Evolutionary conservation across 2,329 filamentous ascomycete genomes (phyloP), one percentile per base, ranked within the genome.

Genomic region (Colletotrichum siamense): DNA sequence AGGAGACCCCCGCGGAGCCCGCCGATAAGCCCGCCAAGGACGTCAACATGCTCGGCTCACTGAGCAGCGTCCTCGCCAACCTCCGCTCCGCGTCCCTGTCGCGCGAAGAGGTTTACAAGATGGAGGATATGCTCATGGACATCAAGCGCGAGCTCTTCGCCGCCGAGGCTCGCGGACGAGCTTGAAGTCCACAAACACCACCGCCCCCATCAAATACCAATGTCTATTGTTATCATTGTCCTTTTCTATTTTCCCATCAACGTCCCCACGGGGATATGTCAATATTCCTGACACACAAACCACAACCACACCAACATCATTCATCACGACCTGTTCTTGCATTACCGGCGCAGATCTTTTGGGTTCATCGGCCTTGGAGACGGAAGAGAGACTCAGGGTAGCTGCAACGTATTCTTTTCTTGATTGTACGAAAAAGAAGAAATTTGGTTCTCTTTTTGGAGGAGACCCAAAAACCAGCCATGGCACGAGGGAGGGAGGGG

Each of bases 121-220:
- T 97, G 79, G 95, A 97, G 81, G 94, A 96, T 81, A 86, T 95
- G 80, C 88, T 97, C 82, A 95, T 96, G 87, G 94, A 96, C 82
- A 91, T 96, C 78, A 93, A 94, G 83, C 89, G 91, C 78, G 92
- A 94, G 82, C 89, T 96, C 68, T 94, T 94, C 82, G 91, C 93
- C 72, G 95, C 95, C 18, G 92, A 92, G 80, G 87, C 87, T 80
- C 89, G 94, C 77, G 89, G 91, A 49, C 84, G 89, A 75, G 78
- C 86, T 63, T 80, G 84, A 78, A 32, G 22, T 22, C 24, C 10
- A 57, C 15, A 30, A 30, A 44, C 3, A 64, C 15, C 13, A 52
- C n/a, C 8, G 3, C 13, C 32, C 32, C 6, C 22, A 65, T 8
- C 49, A 30, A 55, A 52, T 22, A 22, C 44, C 44, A 18, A 5